phyloP scores from a whole-genome alignment of 108 stramenopile genomes.

The Schizochytrium sp. region DNA sequence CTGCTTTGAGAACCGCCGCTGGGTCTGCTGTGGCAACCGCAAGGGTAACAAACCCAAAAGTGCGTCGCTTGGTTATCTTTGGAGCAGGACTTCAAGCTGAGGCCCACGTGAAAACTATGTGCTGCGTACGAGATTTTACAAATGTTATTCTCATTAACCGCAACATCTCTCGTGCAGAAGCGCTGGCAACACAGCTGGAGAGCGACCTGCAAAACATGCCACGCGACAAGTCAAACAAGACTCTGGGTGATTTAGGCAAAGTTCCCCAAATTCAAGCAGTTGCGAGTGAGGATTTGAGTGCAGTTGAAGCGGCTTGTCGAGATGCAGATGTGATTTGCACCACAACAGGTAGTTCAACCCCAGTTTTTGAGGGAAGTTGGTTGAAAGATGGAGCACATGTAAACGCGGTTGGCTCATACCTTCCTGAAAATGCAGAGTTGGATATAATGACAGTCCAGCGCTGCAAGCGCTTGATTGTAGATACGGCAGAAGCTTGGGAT shows the following conservation, averaged over 20 bases:
- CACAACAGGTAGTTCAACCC: conserved; percentile 9
- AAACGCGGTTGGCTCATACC: conserved; percentile 56
- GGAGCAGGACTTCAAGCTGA: conserved; percentile 52
- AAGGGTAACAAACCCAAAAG: neutral
- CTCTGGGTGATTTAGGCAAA: neutral
- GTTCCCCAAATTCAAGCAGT: neutral
- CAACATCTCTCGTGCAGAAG: neutral
- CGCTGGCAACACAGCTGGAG: neutral
- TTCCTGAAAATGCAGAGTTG: conserved; percentile 31
- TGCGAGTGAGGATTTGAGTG: neutral
- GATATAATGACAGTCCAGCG: neutral
- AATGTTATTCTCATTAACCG: neutral
- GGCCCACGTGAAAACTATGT: conserved; percentile 44
- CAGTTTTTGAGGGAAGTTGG: neutral
- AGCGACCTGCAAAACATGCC: neutral
- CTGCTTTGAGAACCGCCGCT: conserved; percentile 39
- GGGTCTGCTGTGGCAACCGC: conserved; percentile 41
- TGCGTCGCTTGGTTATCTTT: neutral
- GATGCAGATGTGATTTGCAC: conserved; percentile 6
- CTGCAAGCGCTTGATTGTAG: neutral
- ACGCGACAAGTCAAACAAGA: neutral
- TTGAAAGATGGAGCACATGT: conserved; percentile 1
- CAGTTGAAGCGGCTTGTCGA: neutral
- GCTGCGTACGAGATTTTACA: conserved; percentile 50
- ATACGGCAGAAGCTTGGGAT: conserved; percentile 17